A percentile compares a stretch with the other conserved stretches of the same genome.
Conservation (phyloP, 805 yeast species). For the Blastobotrys chiropterorum region DNA sequence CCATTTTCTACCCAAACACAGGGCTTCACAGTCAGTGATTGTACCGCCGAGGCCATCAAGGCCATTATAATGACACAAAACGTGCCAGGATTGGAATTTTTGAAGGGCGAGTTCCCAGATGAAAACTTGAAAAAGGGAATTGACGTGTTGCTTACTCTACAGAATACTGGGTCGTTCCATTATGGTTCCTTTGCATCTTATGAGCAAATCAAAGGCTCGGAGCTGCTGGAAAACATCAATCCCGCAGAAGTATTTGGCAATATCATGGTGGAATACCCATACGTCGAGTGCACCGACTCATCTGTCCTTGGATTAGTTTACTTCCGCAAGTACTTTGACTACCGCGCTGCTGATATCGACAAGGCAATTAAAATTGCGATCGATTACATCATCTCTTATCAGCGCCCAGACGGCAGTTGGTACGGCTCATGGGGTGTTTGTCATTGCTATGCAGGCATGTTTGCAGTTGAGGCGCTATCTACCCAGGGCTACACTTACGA, state of each 20-base stretch:
- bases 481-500: slow-evolving; percentile 59
- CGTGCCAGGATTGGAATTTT: slow-evolving; percentile 45
- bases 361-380: slow-evolving; percentile 71
- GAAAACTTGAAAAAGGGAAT: slow-evolving; percentile 58
- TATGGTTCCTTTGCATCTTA: slow-evolving; percentile 91
- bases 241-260: slow-evolving; percentile 98
- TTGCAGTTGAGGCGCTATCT: slow-evolving; percentile 87
- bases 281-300: slow-evolving; percentile 97
- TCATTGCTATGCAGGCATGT: slow-evolving; percentile 93
- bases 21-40: slow-evolving; percentile 94
- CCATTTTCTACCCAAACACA: slow-evolving; percentile 94
- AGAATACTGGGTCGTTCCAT: slow-evolving; percentile 72
- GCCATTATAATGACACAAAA: slow-evolving; percentile 88
- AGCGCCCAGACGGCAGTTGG: slow-evolving; percentile 86
- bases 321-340: slow-evolving; percentile 60
- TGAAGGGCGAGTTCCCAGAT: slow-evolving; percentile 48
- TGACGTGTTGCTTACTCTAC: slow-evolving; percentile 69
- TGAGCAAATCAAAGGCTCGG: slow-evolving; percentile 78
- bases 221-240: slow-evolving; percentile 67
- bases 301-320: slow-evolving; percentile 82
- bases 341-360: slow-evolving; percentile 59
- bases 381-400: slow-evolving; percentile 60
- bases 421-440: slow-evolving; percentile 99
- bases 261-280: slow-evolving; percentile 97
- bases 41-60: slow-evolving; percentile 93